Evolutionary conservation across 169 alveolate genomes (phyloP), one percentile per base, ranked within the genome.

Genomic region (Eimeria maxima): DNA sequence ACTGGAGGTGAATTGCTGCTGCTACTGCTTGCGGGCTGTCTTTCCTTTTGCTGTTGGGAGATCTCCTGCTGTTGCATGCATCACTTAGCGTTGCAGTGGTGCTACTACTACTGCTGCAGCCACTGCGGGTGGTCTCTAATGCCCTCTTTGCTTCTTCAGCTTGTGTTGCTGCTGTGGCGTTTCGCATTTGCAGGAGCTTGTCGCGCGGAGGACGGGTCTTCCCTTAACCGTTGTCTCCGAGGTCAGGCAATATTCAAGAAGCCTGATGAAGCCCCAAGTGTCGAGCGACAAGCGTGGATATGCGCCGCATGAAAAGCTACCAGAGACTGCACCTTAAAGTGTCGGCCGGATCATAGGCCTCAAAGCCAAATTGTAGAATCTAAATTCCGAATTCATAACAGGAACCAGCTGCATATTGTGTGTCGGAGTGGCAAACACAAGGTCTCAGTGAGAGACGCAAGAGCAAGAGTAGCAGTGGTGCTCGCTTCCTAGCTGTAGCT

Each of bases 181-280:
- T 20, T 47, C 33, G 8, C 14, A 4, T 3, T n/a, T 47, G 78
- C 93, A 87, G 93, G 93, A 87, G 78, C 93, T 87, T 55, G 65
- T 87, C 24, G 93, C 93, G 55, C 78, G 93, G 33, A 69, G 81
- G 63, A 87, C 93, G 27, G 93, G 93, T 0, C 22, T 87, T 24
- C 93, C 93, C 29, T 10, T 87, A 47, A 67, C 74, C 7, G 63
- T 57, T 42, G 93, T 87, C 83, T 24, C 63, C 67, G 93, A 87
- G 29, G 65, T 87, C 57, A 60, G 93, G 42, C 55, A 78, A 47
- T 78, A 78, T 78, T 44, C 88, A 3, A 7, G 67, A 11, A 63
- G 88, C 27, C 88, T 78, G n/a, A 0, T 3, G n/a, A 78, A 78
- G 10, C 88, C 88, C 67, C 27, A 24, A 78, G 5, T 53, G 78